Percentiles rank a stretch among this genome's conserved stretches.
Conservation (phyloP, 1,284 basidiomycete genomes). For the Rhodotorula sp. region DNA sequence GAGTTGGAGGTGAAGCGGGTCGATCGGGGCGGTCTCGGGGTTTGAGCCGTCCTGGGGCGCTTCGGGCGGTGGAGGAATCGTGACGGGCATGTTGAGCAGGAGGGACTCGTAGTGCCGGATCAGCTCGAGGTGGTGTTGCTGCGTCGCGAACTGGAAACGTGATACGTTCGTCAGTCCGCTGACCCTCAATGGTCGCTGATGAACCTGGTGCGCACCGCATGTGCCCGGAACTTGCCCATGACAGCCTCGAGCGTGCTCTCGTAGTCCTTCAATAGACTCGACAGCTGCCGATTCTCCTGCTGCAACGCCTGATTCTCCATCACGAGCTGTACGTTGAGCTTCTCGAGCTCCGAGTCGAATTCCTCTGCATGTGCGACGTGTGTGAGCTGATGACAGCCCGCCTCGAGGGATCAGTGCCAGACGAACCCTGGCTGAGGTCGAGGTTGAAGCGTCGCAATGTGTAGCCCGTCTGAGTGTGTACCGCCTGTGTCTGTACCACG, state of each 20-base stretch:
- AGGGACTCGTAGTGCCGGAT: conserved; percentile 88
- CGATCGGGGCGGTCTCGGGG: conserved; percentile 46
- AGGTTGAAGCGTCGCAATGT: conserved; percentile 83
- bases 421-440: conserved; percentile 81
- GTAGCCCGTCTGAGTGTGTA: conserved; percentile 72
- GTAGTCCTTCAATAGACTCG: conserved; percentile 84
- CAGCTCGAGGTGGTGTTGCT: conserved; percentile 83
- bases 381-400: background rate
- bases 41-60: conserved; percentile 61
- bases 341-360: conserved; percentile 89
- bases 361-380: conserved; percentile 59
- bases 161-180: too few species aligned
- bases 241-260: conserved; percentile 92
- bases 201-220: conserved; percentile 66
- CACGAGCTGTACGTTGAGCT: conserved; percentile 80
- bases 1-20: conserved; percentile 56
- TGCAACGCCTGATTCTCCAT: conserved; percentile 89
- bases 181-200: too few species aligned
- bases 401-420: background rate
- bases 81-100: conserved; percentile 68
- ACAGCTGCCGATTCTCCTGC: conserved; percentile 93
- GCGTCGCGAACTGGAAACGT: conserved; percentile 71
- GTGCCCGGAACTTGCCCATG: conserved; percentile 91
- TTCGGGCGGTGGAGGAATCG: conserved; percentile 47
- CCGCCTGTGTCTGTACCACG: conserved; percentile 66